These are phyloP conservation scores for Candida bentonensis DNA, from an alignment of 805 yeast genomes.

Conservation along the genomic window DNA sequence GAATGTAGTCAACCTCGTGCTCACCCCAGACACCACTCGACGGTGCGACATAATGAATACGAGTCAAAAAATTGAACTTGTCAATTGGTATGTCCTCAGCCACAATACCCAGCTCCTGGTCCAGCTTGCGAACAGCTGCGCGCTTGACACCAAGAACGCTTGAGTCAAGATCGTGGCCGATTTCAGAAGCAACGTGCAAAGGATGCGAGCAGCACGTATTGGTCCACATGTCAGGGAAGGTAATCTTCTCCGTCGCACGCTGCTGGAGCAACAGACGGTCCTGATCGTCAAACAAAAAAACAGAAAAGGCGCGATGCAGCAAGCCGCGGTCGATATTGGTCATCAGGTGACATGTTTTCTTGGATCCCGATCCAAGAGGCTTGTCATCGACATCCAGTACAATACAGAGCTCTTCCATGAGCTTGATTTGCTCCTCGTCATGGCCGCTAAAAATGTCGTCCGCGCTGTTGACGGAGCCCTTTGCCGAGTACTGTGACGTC, in stretches of 20 bases:
- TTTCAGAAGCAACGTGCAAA: conserved; percentile 64
- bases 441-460: conserved; percentile 61
- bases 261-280: conserved; percentile 77
- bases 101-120: conserved; percentile 84
- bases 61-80: conserved; percentile 67
- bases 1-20: conserved; percentile 91
- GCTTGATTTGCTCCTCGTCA: conserved; percentile 82
- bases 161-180: conserved; percentile 47
- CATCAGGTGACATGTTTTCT: conserved; percentile 75
- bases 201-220: conserved; percentile 99
- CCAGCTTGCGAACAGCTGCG: conserved; percentile 86
- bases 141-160: conserved; percentile 66
- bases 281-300: conserved; percentile 73
- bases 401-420: conserved; percentile 95
- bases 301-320: conserved; percentile 91
- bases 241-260: conserved; percentile 91
- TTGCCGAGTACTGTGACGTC: not conserved
- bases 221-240: conserved; percentile 96
- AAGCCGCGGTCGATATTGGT: conserved; percentile 73
- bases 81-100: conserved; percentile 44
- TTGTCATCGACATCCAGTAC: conserved; percentile 77
- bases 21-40: conserved; percentile 84
- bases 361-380: conserved; percentile 89
- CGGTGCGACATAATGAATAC: conserved; percentile 88
- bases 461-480: conserved; percentile 9